Percentiles rank a stretch among this genome's conserved stretches.
These are phyloP conservation scores for Backusella sp. DNA, from an alignment of 192 early-diverging fungal species.

Conservation along the genomic window DNA sequence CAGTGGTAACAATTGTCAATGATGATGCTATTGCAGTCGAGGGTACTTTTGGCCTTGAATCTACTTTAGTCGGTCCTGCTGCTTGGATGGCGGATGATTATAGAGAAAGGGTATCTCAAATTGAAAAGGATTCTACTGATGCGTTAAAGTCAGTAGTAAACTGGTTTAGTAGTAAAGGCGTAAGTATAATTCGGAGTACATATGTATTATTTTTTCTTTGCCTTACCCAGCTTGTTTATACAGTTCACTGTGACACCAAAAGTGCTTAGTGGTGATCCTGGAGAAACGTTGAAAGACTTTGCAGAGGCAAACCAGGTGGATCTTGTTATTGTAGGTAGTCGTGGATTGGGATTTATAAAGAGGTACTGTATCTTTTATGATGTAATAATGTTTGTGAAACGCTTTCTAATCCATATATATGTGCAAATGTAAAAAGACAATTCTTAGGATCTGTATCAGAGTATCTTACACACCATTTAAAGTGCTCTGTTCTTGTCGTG, in stretches of 20 bases:
- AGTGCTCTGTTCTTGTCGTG: constrained; percentile 19
- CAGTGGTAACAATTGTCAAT: constrained; percentile 15
- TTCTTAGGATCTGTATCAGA: constrained; percentile 26
- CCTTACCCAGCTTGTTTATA: background rate
- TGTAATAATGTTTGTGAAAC: background rate
- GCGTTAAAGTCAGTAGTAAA: constrained; percentile 18
- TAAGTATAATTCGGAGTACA: constrained; percentile 5
- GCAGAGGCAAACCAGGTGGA: constrained; percentile 17
- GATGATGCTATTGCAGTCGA: constrained; percentile 26
- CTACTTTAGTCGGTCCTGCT: constrained; percentile 15
- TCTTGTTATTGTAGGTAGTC: constrained; percentile 23
- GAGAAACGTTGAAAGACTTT: constrained; percentile 10
- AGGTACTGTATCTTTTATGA: constrained; percentile 3
- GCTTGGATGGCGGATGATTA: constrained; percentile 20
- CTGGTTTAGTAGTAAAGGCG: constrained; percentile 14
- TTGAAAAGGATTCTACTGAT: constrained; percentile 22
- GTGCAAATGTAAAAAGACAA: constrained; percentile 5
- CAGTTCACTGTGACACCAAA: constrained; percentile 15
- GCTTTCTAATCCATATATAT: background rate
- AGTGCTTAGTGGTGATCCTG: constrained; percentile 16
- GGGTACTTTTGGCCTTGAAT: constrained; percentile 12
- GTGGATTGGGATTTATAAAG: constrained; percentile 26
- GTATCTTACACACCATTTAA: constrained; percentile 20
- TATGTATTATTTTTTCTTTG: background rate
- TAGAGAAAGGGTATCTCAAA: constrained; percentile 10